A percentile compares a stretch with the other conserved stretches of the same genome.
phyloP scores from a whole-genome alignment of 208 protist species.

The Strigomonas galati region DNA sequence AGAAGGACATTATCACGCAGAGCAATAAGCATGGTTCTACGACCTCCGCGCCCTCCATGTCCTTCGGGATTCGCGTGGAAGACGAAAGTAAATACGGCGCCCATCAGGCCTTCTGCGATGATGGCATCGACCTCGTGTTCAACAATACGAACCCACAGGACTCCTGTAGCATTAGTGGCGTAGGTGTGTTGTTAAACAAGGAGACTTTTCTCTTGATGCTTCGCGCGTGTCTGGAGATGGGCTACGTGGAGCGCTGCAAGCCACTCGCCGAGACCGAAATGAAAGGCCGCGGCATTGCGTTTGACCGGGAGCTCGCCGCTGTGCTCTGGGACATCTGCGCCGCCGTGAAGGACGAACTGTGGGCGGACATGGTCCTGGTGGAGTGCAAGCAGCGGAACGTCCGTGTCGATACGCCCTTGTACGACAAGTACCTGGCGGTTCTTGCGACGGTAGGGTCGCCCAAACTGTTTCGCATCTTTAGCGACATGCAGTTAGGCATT shows the following conservation, averaged over 20 bases:
- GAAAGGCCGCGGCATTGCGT: conserved; percentile 21
- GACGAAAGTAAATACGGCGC: not conserved
- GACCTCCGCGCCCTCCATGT: not conserved
- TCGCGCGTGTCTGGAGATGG: conserved; percentile 38
- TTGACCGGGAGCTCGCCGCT: conserved; percentile 41
- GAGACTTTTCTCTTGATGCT: conserved; percentile 78
- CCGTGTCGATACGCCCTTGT: conserved; percentile 50
- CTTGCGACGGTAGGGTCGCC: conserved; percentile 54
- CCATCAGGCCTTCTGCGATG: conserved; percentile 2
- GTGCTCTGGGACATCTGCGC: conserved; percentile 59
- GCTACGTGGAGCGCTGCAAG: conserved; percentile 34
- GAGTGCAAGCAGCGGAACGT: conserved; percentile 35
- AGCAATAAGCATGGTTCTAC: too few species aligned
- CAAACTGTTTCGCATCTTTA: conserved; percentile 37
- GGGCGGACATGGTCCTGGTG: conserved; percentile 52
- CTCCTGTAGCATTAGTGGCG: conserved; percentile 49
- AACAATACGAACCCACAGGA: conserved; percentile 36
- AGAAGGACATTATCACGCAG: not conserved
- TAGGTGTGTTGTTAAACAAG: conserved; percentile 53
- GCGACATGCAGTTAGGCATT: conserved; percentile 71
- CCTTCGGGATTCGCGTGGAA: not conserved
- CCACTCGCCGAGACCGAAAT: conserved; percentile 44
- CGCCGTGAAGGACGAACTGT: conserved; percentile 27
- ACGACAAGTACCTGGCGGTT: conserved; percentile 76
- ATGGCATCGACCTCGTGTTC: conserved; percentile 52